Evolutionary conservation across 2,329 filamentous ascomycete species (phyloP).

Genomic region (Sordariomycetes sp.): DNA sequence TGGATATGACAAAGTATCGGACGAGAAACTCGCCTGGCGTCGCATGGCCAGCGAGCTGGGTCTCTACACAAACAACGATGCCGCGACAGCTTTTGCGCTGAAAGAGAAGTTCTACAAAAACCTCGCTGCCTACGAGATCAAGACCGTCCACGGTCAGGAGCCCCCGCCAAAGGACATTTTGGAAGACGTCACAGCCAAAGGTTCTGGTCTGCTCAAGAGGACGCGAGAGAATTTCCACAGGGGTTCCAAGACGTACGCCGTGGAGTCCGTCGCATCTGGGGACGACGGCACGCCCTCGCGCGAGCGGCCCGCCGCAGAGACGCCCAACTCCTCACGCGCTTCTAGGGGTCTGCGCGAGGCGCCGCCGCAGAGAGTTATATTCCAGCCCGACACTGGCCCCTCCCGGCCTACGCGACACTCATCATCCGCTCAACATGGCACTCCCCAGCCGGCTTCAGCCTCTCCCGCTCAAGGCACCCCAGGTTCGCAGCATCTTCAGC

Average conservation of each 20-base stretch:
- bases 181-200: slow-evolving; percentile 78
- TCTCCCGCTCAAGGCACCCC: slow-evolving; percentile 32
- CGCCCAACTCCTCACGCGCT: slow-evolving; percentile 42
- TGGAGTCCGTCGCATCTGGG: slow-evolving; percentile 48
- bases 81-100: slow-evolving; percentile 75
- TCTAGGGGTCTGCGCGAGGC: slow-evolving; percentile 65
- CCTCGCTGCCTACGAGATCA: slow-evolving; percentile 78
- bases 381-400: slow-evolving; percentile 67
- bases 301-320: slow-evolving; percentile 38
- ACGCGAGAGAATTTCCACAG: slow-evolving; percentile 65
- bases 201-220: slow-evolving; percentile 66
- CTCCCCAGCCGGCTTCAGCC: neutral
- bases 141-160: slow-evolving; percentile 63
- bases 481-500: slow-evolving; percentile 26
- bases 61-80: slow-evolving; percentile 61
- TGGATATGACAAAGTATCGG: slow-evolving; percentile 77
- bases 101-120: slow-evolving; percentile 89
- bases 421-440: slow-evolving; percentile 31
- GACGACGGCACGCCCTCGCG: slow-evolving; percentile 49
- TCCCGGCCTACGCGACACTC: slow-evolving; percentile 48
- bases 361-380: slow-evolving; percentile 75
- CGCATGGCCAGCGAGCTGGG: slow-evolving; percentile 68
- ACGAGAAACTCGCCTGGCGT: slow-evolving; percentile 79
- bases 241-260: slow-evolving; percentile 37
- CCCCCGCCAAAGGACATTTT: slow-evolving; percentile 83